Conservation (phyloP, 441 rosid genomes). For the Gossypium davidsonii region DNA sequence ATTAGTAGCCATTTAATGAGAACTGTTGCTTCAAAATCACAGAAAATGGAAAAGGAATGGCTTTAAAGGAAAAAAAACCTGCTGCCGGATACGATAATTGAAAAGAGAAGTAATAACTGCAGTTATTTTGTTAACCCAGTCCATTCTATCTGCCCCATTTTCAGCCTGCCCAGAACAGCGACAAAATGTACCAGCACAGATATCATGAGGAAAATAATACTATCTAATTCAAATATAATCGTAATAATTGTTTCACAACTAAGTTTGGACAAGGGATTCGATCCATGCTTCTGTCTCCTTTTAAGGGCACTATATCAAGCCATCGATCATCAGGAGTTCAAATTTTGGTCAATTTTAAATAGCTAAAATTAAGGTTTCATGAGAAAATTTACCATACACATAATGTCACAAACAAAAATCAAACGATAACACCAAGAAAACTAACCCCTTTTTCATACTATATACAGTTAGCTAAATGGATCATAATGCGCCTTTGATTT, state of each 20-base stretch:
- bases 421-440: neutral
- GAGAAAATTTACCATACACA: neutral
- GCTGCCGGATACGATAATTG: constrained; percentile 60
- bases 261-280: neutral
- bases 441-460: neutral
- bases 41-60: neutral
- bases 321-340: neutral
- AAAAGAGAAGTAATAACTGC: constrained; percentile 75
- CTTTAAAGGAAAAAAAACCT: constrained; percentile 37
- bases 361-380: constrained; percentile 3
- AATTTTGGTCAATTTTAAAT: neutral
- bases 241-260: neutral
- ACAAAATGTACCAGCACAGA: constrained; percentile 12
- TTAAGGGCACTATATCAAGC: neutral
- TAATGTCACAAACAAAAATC: neutral
- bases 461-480: neutral
- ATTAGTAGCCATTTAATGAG: constrained; percentile 24
- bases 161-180: constrained; percentile 57
- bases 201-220: constrained; percentile 2
- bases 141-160: constrained; percentile 82
- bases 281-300: constrained; percentile 7
- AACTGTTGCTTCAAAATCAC: neutral
- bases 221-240: neutral
- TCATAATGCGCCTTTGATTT: neutral
- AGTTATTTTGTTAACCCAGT: constrained; percentile 81